Base-by-base conservation (phyloP, 257 asterid genomes). In the Salvia rosmarinus region DNA sequence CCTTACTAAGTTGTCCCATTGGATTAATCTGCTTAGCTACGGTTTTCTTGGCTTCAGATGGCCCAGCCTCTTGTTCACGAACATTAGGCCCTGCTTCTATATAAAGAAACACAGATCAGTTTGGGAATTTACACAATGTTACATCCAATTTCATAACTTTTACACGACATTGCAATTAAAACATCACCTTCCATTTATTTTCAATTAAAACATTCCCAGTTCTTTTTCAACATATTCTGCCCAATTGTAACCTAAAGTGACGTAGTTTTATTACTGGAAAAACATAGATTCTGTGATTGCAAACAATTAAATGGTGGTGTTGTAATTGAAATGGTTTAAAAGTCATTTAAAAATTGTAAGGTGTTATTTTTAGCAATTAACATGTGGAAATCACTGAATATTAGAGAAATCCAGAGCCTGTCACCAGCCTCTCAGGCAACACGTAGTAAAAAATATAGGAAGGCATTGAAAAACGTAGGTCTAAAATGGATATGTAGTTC, bases 21-120 rank as follows among this genome's bases (percentile, higher is more conserved):
- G 94, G 91, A 76, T 76, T 87, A 43, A 88, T 81, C 81, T 82
- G 82, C 88, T 86, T 84, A 34, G 61, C 28, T 14, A 83, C 42
- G 69, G 82, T 49, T 57, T 76, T 83, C 67, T 69, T 85, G 62
- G 87, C 82, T 72, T 85, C 87, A 21, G 97, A 90, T 51, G 95
- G 73, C 8, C 86, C 90, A 0, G 75, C 81, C 71, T 82, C 90
- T 75, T 81, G 88, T 78, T 85, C 84, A 42, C 82, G n/a, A n/a
- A n/a, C n/a, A n/a, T n/a, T n/a, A n/a, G n/a, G 81, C 50, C 75
- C 73, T 1, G 47, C 84, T 68, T 84, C 96, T 90, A 84, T 80
- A 39, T 34, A 71, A 75, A 61, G 35, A 51, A 14, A 43, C 23
- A 50, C 28, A 0, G 23, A n/a, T 46, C 52, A 46, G 39, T 4